These are phyloP conservation scores for Hymenoscyphus infarciens DNA, from an alignment of 2,329 filamentous ascomycete species.

Conservation along the genomic window DNA sequence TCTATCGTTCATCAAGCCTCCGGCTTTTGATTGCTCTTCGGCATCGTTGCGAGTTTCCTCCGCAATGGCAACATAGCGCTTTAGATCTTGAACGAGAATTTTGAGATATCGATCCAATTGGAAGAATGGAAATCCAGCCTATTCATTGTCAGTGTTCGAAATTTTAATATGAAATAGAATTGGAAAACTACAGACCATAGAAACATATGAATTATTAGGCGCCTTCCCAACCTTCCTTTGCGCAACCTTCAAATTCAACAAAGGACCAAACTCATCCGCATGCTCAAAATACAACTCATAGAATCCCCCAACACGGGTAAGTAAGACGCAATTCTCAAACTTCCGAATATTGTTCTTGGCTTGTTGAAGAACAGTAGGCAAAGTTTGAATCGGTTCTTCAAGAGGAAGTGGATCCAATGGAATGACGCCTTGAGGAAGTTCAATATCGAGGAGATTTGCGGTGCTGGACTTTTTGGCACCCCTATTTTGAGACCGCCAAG, in stretches of 20 bases:
- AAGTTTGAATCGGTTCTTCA: slow-evolving; percentile 49
- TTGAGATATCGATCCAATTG: slow-evolving; percentile 93
- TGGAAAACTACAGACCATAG: slow-evolving; percentile 62
- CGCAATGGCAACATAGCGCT: slow-evolving; percentile 87
- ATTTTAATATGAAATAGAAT: background rate
- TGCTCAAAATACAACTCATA: slow-evolving; percentile 98
- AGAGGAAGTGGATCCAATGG: slow-evolving; percentile 36
- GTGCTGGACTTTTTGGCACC: slow-evolving; percentile 54
- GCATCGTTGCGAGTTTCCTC: slow-evolving; percentile 83
- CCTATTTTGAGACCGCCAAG: slow-evolving; percentile 31
- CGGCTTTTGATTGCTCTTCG: slow-evolving; percentile 66
- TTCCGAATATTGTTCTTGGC: slow-evolving; percentile 85
- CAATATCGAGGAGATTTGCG: slow-evolving; percentile 45
- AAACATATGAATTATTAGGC: slow-evolving; percentile 68
- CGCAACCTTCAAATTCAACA: slow-evolving; percentile 84
- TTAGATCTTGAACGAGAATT: slow-evolving; percentile 84
- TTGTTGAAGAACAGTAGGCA: slow-evolving; percentile 86
- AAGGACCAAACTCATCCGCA: slow-evolving; percentile 80
- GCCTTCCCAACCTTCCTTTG: slow-evolving; percentile 73
- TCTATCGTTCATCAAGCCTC: slow-evolving; percentile 79
- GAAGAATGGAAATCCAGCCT: slow-evolving; percentile 90
- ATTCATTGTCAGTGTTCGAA: slow-evolving; percentile 10
- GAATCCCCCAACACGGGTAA: slow-evolving; percentile 92
- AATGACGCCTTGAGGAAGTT: slow-evolving; percentile 53
- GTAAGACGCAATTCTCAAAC: slow-evolving; percentile 83